Evolutionary conservation across 1,139 yeast genomes (phyloP).

Genomic region (Taphrina betulina): DNA sequence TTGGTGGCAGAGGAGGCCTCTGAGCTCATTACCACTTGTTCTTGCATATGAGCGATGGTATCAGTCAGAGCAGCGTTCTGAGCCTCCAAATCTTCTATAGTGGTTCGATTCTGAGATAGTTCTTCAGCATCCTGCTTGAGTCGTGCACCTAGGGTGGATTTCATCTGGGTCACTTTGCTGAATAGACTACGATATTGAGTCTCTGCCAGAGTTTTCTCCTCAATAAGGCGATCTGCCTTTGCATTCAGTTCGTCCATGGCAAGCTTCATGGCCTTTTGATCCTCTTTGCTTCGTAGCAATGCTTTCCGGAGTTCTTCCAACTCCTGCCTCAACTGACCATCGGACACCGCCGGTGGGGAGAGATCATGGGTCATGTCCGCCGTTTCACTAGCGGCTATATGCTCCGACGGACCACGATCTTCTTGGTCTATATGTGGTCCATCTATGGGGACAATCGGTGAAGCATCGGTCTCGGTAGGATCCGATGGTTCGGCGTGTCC

Average conservation of each 20-base stretch:
- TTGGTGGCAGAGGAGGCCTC: slow-evolving; percentile 37
- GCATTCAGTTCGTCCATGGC: slow-evolving; percentile 2
- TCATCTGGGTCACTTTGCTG: slow-evolving; percentile 76
- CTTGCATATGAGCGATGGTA: slow-evolving; percentile 49
- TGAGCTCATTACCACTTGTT: slow-evolving; percentile 58
- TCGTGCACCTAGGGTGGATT: slow-evolving; percentile 69
- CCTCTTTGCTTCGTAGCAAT: neutral
- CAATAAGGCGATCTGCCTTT: slow-evolving; percentile 29
- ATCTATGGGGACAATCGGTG: neutral
- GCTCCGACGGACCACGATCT: neutral
- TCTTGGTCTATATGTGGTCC: neutral
- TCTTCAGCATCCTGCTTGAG: slow-evolving; percentile 53
- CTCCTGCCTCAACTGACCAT: neutral
- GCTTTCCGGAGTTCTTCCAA: neutral
- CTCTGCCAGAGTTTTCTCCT: slow-evolving; percentile 61
- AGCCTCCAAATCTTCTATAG: slow-evolving; percentile 42
- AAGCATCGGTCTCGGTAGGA: neutral
- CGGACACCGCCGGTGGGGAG: too few species aligned
- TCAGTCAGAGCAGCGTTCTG: slow-evolving; percentile 46
- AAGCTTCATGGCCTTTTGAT: neutral
- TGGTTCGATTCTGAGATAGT: slow-evolving; percentile 40
- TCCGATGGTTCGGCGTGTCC: too few species aligned
- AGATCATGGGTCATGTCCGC: neutral
- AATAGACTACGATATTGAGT: slow-evolving; percentile 73
- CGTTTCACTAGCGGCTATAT: too few species aligned